Conservation (phyloP, 78 protist genomes). For the slime mould (Dictyostelium discoideum) region DNA sequence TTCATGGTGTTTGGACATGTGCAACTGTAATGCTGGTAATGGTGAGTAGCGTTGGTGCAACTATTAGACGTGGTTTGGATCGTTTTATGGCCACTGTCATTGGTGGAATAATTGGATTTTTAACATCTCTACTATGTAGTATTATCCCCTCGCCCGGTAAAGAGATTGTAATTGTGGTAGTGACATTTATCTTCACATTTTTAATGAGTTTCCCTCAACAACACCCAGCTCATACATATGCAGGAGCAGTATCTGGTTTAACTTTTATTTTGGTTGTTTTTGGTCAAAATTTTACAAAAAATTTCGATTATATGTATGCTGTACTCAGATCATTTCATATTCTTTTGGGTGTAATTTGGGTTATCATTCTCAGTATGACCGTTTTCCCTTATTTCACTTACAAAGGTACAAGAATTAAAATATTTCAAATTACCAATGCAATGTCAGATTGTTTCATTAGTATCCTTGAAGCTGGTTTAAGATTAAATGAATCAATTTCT, state of each 20-base stretch:
- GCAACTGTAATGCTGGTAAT: slow-evolving; percentile 56
- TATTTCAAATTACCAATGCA: neutral
- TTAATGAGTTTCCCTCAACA: slow-evolving; percentile 38
- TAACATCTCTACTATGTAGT: slow-evolving; percentile 1
- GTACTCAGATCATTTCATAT: slow-evolving; percentile 38
- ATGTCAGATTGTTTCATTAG: slow-evolving; percentile 34
- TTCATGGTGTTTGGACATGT: slow-evolving; percentile 65
- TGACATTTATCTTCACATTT: slow-evolving; percentile 23
- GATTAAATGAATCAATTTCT: neutral
- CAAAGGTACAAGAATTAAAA: slow-evolving; percentile 16
- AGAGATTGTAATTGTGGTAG: neutral
- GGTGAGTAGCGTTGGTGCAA: slow-evolving; percentile 51
- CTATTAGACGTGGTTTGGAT: slow-evolving; percentile 20
- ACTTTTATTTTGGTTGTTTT: slow-evolving; percentile 28
- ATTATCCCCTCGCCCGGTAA: slow-evolving; percentile 11
- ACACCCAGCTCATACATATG: slow-evolving; percentile 33
- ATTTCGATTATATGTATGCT: slow-evolving; percentile 28
- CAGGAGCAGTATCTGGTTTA: slow-evolving; percentile 39
- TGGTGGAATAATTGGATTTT: slow-evolving; percentile 37
- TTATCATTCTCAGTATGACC: neutral
- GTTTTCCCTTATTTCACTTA: slow-evolving; percentile 48
- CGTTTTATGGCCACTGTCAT: slow-evolving; percentile 32
- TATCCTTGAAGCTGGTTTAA: slow-evolving; percentile 22
- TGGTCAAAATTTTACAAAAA: neutral
- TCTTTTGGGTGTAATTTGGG: slow-evolving; percentile 58